Evolutionary conservation across 108 stramenopile genomes (phyloP), one percentile per base, ranked within the genome.

Genomic region (Thalassiosira profunda): DNA sequence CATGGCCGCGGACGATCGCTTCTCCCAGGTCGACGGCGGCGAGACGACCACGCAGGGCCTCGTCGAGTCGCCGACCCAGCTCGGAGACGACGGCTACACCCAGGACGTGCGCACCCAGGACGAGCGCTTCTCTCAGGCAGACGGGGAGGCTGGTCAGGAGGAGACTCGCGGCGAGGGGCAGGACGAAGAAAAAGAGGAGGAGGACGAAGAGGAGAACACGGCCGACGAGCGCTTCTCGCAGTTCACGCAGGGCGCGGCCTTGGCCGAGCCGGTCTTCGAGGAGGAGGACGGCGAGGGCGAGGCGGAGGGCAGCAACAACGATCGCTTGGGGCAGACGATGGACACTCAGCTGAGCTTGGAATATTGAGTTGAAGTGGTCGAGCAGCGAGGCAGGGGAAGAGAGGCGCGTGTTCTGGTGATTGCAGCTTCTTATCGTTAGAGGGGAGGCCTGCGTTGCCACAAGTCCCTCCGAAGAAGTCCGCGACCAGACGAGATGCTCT

Each of bases 341-440:
- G 25, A 57, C 8, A 47, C 63, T 37, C 62, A 72, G 33, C 37
- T 72, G 7, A 72, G 70, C 17, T 56, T 72, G 70, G 70, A 72
- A 63, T 72, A 72, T 36, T 72, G 45, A 43, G 33, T 37, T 52
- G 0, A 21, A 1, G 31, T 3, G 34, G 17, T 52, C n/a, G n/a
- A n/a, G n/a, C n/a, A n/a, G n/a, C n/a, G n/a, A n/a, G n/a, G n/a
- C n/a, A n/a, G n/a, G n/a, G n/a, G n/a, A n/a, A n/a, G n/a, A n/a
- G n/a, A n/a, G n/a, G n/a, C n/a, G n/a, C n/a, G n/a, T n/a, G n/a
- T n/a, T n/a, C n/a, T n/a, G n/a, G n/a, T n/a, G n/a, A n/a, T n/a
- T n/a, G n/a, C n/a, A n/a, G n/a, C n/a, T n/a, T n/a, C n/a, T n/a
- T n/a, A n/a, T n/a, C n/a, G n/a, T n/a, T n/a, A n/a, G n/a, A n/a